These are phyloP conservation scores for Kwoniella bestiolae DNA, from an alignment of 768 basidiomycete species.

Conservation along the genomic window DNA sequence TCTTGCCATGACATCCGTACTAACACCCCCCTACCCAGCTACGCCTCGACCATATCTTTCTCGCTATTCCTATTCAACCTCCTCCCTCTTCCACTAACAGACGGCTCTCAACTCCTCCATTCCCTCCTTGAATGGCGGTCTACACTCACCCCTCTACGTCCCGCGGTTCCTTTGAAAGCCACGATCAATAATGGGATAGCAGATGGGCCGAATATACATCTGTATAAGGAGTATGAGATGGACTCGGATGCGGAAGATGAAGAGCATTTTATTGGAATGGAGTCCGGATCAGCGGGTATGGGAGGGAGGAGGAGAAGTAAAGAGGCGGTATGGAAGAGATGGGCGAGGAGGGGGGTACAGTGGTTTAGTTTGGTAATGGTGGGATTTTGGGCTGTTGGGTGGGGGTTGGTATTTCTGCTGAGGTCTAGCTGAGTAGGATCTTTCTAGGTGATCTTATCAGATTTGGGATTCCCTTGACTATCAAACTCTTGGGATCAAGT, in stretches of 20 bases:
- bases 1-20: background rate
- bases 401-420: slow-evolving; percentile 26
- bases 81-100: slow-evolving; percentile 72
- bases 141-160: background rate
- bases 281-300: background rate
- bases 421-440: slow-evolving; percentile 13
- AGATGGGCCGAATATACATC: slow-evolving; percentile 22
- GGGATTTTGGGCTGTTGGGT: slow-evolving; percentile 17
- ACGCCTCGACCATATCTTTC: slow-evolving; percentile 64
- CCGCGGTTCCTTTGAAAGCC: background rate
- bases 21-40: slow-evolving; percentile 26
- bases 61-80: slow-evolving; percentile 83
- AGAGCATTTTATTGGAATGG: slow-evolving; percentile 9
- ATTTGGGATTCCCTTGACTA: too few relatives aligned
- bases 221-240: slow-evolving; percentile 38
- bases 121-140: slow-evolving; percentile 31
- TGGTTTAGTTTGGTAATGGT: slow-evolving; percentile 24
- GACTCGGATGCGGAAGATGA: slow-evolving; percentile 38
- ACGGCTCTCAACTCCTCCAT: slow-evolving; percentile 69
- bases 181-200: background rate
- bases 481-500: too few relatives aligned
- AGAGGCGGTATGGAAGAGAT: slow-evolving; percentile 33
- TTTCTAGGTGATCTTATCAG: background rate
- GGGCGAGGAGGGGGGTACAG: slow-evolving; percentile 34
- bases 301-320: slow-evolving; percentile 5